These are phyloP conservation scores for Iberis pinnata DNA, from an alignment of 345 rosid genomes.

Conservation along the genomic window DNA sequence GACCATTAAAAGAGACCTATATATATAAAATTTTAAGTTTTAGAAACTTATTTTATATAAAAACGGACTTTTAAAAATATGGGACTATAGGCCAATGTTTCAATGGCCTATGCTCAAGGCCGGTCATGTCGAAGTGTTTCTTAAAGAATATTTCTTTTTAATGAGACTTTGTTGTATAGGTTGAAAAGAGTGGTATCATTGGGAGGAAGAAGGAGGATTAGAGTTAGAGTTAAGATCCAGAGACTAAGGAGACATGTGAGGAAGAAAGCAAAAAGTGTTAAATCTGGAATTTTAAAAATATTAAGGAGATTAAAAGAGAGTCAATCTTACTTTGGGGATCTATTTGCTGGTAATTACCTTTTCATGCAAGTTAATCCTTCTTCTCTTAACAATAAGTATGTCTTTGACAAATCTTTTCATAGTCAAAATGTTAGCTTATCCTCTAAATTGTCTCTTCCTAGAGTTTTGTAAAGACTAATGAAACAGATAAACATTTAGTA, in stretches of 20 bases:
- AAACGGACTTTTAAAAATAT: no score
- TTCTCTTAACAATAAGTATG: conserved; percentile 34
- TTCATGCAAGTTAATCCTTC: conserved; percentile 64
- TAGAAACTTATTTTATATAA: no score
- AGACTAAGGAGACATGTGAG: conserved; percentile 34
- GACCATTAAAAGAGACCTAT: no score
- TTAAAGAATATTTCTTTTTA: conserved; percentile 18
- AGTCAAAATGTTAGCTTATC: conserved; percentile 16
- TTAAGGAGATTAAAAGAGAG: conserved; percentile 58
- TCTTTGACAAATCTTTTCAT: conserved; percentile 27
- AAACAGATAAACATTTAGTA: neutral
- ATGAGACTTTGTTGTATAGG: conserved; percentile 18
- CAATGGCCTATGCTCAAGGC: no score
- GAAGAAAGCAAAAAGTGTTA: conserved; percentile 34
- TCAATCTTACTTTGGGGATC: conserved; percentile 57
- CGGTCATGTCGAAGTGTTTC: neutral
- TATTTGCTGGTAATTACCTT: conserved; percentile 69
- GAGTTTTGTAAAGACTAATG: conserved; percentile 6
- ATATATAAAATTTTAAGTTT: no score
- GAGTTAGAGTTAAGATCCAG: conserved; percentile 42
- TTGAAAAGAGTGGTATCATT: conserved; percentile 35
- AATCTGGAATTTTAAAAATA: conserved; percentile 35
- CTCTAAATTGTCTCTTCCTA: conserved; percentile 23
- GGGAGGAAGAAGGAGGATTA: conserved; percentile 38
- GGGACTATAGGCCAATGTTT: no score